Evolutionary conservation across 148 eudicot genomes (phyloP).

Genomic region (Vaccinium macrocarpon): DNA sequence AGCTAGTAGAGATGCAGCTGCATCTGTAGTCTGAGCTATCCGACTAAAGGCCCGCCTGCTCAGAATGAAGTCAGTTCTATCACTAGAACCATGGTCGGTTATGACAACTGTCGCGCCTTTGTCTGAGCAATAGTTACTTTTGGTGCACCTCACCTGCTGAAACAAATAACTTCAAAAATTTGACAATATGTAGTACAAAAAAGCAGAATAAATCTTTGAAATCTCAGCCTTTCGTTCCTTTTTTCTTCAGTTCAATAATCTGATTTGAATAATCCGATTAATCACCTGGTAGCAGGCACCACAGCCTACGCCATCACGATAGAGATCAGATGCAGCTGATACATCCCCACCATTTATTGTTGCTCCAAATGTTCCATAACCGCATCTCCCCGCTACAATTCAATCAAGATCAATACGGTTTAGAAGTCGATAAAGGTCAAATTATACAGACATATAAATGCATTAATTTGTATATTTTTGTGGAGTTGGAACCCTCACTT

Average conservation of each 20-base stretch:
- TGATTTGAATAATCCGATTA: not conserved
- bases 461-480: not conserved
- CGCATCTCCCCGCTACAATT: constrained; percentile 61
- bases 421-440: not conserved
- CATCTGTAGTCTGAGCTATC: constrained; percentile 64
- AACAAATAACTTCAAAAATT: not conserved
- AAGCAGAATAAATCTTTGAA: not conserved
- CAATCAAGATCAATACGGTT: not conserved
- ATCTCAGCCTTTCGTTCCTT: not conserved
- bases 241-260: not conserved
- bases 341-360: constrained; percentile 75
- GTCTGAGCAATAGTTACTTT: constrained; percentile 57
- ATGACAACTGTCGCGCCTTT: constrained; percentile 58
- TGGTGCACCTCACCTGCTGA: constrained; percentile 63
- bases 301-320: constrained; percentile 62
- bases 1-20: constrained; percentile 47
- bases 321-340: constrained; percentile 68
- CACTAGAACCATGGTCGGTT: constrained; percentile 65
- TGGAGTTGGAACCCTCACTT: constrained; percentile 37
- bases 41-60: constrained; percentile 54
- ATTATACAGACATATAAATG: not conserved
- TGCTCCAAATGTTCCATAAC: constrained; percentile 68
- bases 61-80: constrained; percentile 58
- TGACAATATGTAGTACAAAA: not conserved
- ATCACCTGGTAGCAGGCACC: constrained; percentile 83